Evolutionary conservation across 2,329 filamentous ascomycete genomes (phyloP).

Genomic region (Macrophomina tecta): DNA sequence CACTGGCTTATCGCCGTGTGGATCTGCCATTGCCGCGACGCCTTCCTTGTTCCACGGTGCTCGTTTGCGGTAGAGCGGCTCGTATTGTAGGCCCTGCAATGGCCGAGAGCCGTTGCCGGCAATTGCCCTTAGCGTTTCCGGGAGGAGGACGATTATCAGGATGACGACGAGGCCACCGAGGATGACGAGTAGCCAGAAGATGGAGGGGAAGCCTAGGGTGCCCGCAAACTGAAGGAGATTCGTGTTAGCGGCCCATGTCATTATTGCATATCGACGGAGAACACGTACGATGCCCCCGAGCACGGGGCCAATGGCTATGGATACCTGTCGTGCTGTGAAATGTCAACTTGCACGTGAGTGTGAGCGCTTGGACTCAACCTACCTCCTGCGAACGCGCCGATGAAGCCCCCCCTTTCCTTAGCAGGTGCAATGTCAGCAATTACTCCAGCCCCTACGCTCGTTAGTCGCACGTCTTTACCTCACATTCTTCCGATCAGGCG

Average conservation of each 20-base stretch:
- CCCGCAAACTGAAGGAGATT: constrained; percentile 42
- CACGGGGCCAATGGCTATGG: constrained; percentile 53
- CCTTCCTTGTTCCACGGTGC: constrained; percentile 5
- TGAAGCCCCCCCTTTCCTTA: constrained; percentile 20
- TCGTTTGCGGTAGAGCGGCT: constrained; percentile 1
- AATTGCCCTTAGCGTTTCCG: constrained; percentile 46
- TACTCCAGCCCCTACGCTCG: neutral
- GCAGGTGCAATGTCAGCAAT: constrained; percentile 24
- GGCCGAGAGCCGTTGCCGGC: constrained; percentile 31
- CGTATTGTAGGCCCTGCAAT: neutral
- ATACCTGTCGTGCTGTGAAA: constrained; percentile 8
- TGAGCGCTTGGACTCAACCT: neutral
- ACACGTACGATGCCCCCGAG: constrained; percentile 51
- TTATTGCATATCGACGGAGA: too few species aligned
- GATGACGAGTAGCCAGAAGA: constrained; percentile 63
- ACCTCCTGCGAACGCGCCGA: constrained; percentile 21
- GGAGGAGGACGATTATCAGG: constrained; percentile 41
- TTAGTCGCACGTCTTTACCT: neutral
- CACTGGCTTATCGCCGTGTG: neutral
- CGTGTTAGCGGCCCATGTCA: too few species aligned
- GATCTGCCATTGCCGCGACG: neutral
- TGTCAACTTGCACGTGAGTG: neutral
- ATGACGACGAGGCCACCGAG: constrained; percentile 47
- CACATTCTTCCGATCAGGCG: constrained; percentile 32
- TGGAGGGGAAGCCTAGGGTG: constrained; percentile 56